Evolutionary conservation across 495 filamentous ascomycete genomes (phyloP).

Genomic region (Apiosordaria backusii): DNA sequence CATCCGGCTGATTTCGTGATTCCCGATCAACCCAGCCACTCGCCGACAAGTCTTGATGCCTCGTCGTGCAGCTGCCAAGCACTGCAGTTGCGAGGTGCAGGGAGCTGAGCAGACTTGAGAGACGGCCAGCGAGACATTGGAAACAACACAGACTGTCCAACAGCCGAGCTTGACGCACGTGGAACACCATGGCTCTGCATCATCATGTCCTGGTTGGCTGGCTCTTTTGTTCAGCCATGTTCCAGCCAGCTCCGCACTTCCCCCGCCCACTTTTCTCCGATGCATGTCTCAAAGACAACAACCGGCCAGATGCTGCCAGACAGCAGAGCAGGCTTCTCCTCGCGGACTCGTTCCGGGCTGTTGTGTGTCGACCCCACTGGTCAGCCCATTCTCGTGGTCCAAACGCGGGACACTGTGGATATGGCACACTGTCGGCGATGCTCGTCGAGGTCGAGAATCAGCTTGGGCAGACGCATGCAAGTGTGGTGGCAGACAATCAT

Average conservation of each 20-base stretch:
- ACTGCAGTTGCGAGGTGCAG: constrained; percentile 9
- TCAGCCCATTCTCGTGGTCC: constrained; percentile 11
- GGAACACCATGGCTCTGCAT: constrained; percentile 13
- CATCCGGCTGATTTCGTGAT: constrained; percentile 10
- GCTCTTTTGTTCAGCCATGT: background rate
- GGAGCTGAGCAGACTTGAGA: constrained; percentile 9
- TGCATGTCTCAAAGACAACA: background rate
- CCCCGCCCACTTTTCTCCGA: constrained; percentile 1
- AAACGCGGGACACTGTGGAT: constrained; percentile 11
- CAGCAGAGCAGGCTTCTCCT: background rate
- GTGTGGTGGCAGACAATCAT: background rate
- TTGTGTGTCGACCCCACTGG: constrained; percentile 9
- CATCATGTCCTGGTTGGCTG: background rate
- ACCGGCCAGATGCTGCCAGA: background rate
- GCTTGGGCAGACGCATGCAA: background rate
- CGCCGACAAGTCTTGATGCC: background rate
- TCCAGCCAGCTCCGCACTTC: background rate
- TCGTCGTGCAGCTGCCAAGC: constrained; percentile 15
- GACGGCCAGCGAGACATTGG: background rate
- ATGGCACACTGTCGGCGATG: background rate
- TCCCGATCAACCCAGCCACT: background rate
- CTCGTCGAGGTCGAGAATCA: background rate
- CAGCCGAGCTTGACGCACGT: constrained; percentile 21
- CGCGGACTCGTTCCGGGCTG: background rate
- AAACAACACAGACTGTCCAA: constrained; percentile 8